Percentiles rank a stretch among this genome's conserved stretches.
These are phyloP conservation scores for Penicillium sp. DNA, from an alignment of 2,329 filamentous ascomycete species.

Conservation along the genomic window DNA sequence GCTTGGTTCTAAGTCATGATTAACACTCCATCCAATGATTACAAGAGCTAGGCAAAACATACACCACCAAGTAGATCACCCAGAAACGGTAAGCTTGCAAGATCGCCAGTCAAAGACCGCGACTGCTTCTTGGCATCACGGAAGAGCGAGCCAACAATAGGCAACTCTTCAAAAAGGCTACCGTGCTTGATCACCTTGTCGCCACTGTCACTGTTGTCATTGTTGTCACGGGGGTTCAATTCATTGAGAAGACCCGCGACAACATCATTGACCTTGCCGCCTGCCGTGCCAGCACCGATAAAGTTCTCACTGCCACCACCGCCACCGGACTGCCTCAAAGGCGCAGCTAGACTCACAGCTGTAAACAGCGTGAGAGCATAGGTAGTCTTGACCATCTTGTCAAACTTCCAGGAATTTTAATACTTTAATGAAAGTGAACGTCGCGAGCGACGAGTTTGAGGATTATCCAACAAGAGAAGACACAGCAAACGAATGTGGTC, in stretches of 20 bases:
- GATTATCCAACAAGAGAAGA: background rate
- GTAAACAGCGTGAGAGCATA: conserved; percentile 23
- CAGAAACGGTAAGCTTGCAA: conserved; percentile 12
- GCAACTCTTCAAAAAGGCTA: conserved; percentile 7
- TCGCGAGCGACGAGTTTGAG: conserved; percentile 15
- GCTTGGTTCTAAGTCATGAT: conserved; percentile 8
- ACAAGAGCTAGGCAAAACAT: background rate
- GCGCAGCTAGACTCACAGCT: conserved; percentile 24
- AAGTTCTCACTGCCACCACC: conserved; percentile 16
- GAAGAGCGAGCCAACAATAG: background rate
- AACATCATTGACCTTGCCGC: conserved; percentile 11
- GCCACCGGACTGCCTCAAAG: conserved; percentile 7
- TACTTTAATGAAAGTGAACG: conserved; percentile 16
- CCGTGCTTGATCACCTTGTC: background rate
- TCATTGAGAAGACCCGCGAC: conserved; percentile 1
- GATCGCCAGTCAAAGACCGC: conserved; percentile 17
- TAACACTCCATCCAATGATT: background rate
- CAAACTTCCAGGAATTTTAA: background rate
- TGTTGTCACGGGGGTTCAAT: background rate
- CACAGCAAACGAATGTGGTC: conserved; percentile 6
- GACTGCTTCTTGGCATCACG: background rate
- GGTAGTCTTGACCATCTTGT: conserved; percentile 25
- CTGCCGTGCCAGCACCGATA: conserved; percentile 16
- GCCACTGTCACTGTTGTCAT: background rate
- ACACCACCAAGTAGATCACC: conserved; percentile 18